Evolutionary conservation across 768 basidiomycete genomes (phyloP), one percentile per base, ranked within the genome.

Genomic region (Leucogyrophana mollusca): DNA sequence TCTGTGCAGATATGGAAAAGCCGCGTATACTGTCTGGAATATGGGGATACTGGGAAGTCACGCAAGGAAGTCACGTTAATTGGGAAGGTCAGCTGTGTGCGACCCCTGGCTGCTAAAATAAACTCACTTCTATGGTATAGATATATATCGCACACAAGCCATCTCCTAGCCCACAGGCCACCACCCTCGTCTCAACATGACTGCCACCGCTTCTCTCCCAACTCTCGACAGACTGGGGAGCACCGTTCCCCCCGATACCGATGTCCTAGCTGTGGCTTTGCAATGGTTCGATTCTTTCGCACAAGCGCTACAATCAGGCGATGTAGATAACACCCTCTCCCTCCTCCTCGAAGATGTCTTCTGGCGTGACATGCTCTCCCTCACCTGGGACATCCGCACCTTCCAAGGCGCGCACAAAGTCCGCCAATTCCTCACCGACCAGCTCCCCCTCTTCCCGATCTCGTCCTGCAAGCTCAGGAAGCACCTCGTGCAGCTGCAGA

Each of bases 331-430:
- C 16, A 21, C 16, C 35, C 6, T 37, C 16, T 9, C n/a, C 6
- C 9, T 9, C 7, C 16, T 37, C 7, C 6, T 16, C 6, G 35
- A 37, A 9, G 35, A 37, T 21, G 35, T 21, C 7, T 37, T 37
- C 20, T 37, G 35, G 35, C 62, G 72, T 6, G 74, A 78, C 50
- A 42, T 71, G 24, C 65, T 77, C 39, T 59, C 65, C 10, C 72
- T 78, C 53, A 67, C 66, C 2, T 77, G 74, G 75, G 62, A 71
- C 51, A 62, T 61, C 24, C 68, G 72, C 20, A 53, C 72, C 2
- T 59, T 74, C 7, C 49, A 57, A 17, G 70, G 70, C 3, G 58
- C 34, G 14, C 58, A 60, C 1, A 65, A 65, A 39, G 71, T 76
- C 16, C 37, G 56, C 1, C 34, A 53, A 0, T 73, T 71, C 43